Conservation (phyloP, 768 basidiomycete genomes). For the Xerocomellus intermedius region DNA sequence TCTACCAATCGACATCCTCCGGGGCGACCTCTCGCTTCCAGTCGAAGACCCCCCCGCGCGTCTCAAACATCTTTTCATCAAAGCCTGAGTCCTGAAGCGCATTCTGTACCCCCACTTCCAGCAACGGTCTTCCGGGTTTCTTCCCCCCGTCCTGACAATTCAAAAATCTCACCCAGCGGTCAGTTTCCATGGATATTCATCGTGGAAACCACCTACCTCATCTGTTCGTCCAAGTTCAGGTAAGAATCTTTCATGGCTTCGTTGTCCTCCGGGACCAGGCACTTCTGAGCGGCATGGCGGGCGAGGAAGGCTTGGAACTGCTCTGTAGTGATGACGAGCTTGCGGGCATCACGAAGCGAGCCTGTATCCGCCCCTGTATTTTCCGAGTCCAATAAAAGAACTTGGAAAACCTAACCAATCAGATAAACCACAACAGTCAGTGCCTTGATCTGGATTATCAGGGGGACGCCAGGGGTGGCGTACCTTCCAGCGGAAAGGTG, state of each 20-base stretch:
- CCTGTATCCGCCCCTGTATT: slow-evolving; percentile 33
- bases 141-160: slow-evolving; percentile 37
- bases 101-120: slow-evolving; percentile 34
- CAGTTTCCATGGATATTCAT: neutral
- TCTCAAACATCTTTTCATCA: slow-evolving; percentile 30
- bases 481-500: slow-evolving; percentile 42
- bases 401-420: slow-evolving; percentile 34
- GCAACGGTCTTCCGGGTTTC: slow-evolving; percentile 22
- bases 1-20: slow-evolving; percentile 1
- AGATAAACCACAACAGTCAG: neutral
- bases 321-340: slow-evolving; percentile 33
- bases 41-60: slow-evolving; percentile 36
- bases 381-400: slow-evolving; percentile 36
- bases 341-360: slow-evolving; percentile 35
- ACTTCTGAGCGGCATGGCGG: slow-evolving; percentile 31
- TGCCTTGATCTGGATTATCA: neutral
- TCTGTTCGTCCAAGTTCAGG: slow-evolving; percentile 38
- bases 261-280: slow-evolving; percentile 39
- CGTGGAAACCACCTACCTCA: slow-evolving; percentile 28
- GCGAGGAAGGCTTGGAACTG: slow-evolving; percentile 38
- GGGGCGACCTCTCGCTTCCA: slow-evolving; percentile 31
- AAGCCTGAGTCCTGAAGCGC: slow-evolving; percentile 37
- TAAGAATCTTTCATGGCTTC: slow-evolving; percentile 42
- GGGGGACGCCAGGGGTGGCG: neutral
- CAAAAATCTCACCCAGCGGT: slow-evolving; percentile 26